A percentile compares a stretch with the other conserved stretches of the same genome.
Evolutionary conservation across 176 grass and related monocot genomes (phyloP).

Genomic region (Musa beccarii): DNA sequence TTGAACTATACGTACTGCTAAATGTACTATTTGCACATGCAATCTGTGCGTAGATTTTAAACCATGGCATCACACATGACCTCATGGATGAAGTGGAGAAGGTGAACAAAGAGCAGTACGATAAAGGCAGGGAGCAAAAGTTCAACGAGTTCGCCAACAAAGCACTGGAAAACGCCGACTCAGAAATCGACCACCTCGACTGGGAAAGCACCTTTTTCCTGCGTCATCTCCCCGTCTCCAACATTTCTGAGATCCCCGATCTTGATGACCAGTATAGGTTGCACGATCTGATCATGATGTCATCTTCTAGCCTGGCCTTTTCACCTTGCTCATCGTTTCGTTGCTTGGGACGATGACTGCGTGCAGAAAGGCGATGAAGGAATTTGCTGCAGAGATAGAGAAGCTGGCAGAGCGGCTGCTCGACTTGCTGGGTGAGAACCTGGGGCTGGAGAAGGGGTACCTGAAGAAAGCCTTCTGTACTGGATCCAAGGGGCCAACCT

Average conservation of each 20-base stretch:
- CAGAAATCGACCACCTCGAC: constrained; percentile 43
- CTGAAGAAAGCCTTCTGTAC: constrained; percentile 43
- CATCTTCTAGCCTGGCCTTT: too few species aligned
- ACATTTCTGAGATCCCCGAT: constrained; percentile 53
- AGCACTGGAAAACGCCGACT: constrained; percentile 26
- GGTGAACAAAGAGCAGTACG: constrained; percentile 83
- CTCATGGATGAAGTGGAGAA: constrained; percentile 75
- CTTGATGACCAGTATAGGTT: constrained; percentile 53
- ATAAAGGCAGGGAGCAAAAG: constrained; percentile 42
- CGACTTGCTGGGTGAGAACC: constrained; percentile 75
- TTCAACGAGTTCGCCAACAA: constrained; percentile 74
- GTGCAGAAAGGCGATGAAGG: constrained; percentile 48
- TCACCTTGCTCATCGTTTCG: too few species aligned
- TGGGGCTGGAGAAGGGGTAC: constrained; percentile 65
- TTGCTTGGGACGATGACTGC: background rate
- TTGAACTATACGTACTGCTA: too few species aligned
- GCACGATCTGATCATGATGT: too few species aligned
- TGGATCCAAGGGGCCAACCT: constrained; percentile 51
- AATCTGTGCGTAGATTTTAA: constrained; percentile 29
- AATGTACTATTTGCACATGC: too few species aligned
- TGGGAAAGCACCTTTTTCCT: constrained; percentile 97
- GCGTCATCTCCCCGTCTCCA: constrained; percentile 62
- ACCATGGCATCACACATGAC: constrained; percentile 71
- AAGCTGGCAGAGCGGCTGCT: constrained; percentile 61
- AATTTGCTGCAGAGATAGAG: constrained; percentile 57